Base-by-base conservation (phyloP, 2,329 filamentous ascomycete genomes). In the Sarocladium oryzae region DNA sequence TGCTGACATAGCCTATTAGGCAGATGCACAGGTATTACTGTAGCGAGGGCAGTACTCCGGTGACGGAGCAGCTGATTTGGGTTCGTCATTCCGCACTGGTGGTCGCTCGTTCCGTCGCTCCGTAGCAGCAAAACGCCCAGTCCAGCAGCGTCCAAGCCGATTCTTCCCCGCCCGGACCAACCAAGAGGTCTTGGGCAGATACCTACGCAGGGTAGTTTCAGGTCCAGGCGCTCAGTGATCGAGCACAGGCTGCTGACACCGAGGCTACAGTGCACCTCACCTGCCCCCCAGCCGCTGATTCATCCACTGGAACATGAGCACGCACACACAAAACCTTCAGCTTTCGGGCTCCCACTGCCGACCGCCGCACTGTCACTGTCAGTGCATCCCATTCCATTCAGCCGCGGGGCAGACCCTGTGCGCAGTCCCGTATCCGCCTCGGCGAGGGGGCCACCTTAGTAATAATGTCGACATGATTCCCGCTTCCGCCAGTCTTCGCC, bases 381-480 rank as follows among this genome's bases (percentile, higher is more conserved):
- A n/a, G n/a, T n/a, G n/a, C 40, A 43, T 43, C 40, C 40, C 40
- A 43, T 23, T 10, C n/a, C 23, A 10, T 16, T 10, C 40, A 43
- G 40, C 40, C 40, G 40, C 40, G 40, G 40, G 40, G 40, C 40
- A 43, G 40, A 43, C 40, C 40, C 40, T 43, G 40, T 43, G 40
- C 7, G 21, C 40, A 16, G 40, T 43, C 28, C n/a, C 43, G 24
- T 32, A 48, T 26, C 43, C 24, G 43, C 26, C 43, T 48, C 43
- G 43, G 43, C 26, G 43, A 30, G 15, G 43, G 9, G 43, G 16
- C 43, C 15, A 32, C 43, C 43, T 48, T 48, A 48, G 43, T 48
- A 48, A 48, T 48, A 32, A 48, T 48, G 21, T 48, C 16, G 43
- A 48, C 43, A 33, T 48, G 43, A 33, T 26, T 48, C 43, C 43